Evolutionary conservation across 1,284 basidiomycete genomes (phyloP), one percentile per base, ranked within the genome.

Genomic region (Exobasidium rhododendri): DNA sequence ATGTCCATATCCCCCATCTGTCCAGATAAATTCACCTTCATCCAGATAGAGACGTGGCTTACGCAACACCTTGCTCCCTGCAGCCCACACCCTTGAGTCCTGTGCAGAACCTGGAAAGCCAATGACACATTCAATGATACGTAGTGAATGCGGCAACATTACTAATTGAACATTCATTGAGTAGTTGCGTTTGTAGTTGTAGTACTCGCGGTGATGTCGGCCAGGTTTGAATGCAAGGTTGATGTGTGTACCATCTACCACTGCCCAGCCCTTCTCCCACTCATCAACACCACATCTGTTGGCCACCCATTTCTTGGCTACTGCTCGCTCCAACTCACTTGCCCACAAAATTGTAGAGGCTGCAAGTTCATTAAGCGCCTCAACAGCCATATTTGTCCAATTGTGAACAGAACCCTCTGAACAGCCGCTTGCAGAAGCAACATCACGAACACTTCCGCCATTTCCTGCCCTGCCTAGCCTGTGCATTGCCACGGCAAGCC

Each of bases 1-100:
- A 17, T 40, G 35, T 40, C 35, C 35, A 40, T 40, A 40, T 17
- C 35, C 35, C 17, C 35, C 35, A 40, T 40, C 35, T 40, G 35
- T 40, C 35, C 35, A 40, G 35, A 40, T 40, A 40, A 40, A 40
- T 40, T 40, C 35, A 40, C 35, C 35, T 40, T 40, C 35, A 40
- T 40, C 35, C 7, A 40, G 35, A 17, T 40, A 40, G 10, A 40
- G 17, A 17, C 35, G 35, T 40, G 35, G 35, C 17, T 40, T 40
- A 17, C 35, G 17, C 10, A 40, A 17, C 10, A 40, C 35, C 35
- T 40, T 40, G 35, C 35, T 40, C 35, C 35, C 35, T 10, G 35
- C 35, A 40, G 35, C 35, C 35, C 35, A 40, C 7, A 17, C 35
- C 17, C 35, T 7, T 40, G 35, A 40, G 35, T 40, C 35, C 17